phyloP scores from a whole-genome alignment of 1,284 basidiomycete genomes.

The Cutaneotrichosporon cavernicola region DNA sequence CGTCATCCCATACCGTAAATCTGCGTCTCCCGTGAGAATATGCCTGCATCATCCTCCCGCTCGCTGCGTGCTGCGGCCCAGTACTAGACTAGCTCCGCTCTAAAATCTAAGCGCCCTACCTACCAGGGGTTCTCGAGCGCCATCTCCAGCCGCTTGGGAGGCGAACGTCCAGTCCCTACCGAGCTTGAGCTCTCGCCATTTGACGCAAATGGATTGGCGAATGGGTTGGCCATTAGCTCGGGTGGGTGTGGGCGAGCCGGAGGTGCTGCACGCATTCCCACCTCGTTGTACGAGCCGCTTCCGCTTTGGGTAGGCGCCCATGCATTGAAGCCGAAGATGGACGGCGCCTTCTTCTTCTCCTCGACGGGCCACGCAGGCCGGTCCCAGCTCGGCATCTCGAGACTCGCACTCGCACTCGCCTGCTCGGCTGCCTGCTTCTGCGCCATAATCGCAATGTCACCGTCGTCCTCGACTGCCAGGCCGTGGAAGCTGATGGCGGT shows the following conservation, averaged over 20 bases:
- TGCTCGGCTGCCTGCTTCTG: constrained; percentile 9
- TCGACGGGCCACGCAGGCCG: constrained; percentile 20
- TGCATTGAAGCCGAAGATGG: constrained; percentile 40
- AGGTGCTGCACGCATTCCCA: constrained; percentile 34
- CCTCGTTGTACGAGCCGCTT: constrained; percentile 17
- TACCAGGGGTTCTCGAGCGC: constrained; percentile 41
- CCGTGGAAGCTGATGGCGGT: constrained; percentile 8
- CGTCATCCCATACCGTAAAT: too few species aligned
- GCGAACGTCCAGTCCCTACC: background rate
- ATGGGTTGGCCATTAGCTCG: constrained; percentile 34
- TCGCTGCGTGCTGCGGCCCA: background rate
- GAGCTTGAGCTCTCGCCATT: constrained; percentile 7
- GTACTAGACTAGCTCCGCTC: background rate
- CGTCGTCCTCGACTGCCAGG: constrained; percentile 32
- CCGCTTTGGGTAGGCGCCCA: constrained; percentile 31
- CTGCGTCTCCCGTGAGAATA: too few species aligned
- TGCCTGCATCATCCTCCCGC: background rate
- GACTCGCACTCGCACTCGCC: constrained; percentile 1
- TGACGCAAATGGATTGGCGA: constrained; percentile 19
- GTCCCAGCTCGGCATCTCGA: constrained; percentile 35
- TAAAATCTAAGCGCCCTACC: background rate
- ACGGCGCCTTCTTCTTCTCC: constrained; percentile 13
- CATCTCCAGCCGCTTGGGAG: constrained; percentile 23
- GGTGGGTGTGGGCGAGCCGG: constrained; percentile 49
- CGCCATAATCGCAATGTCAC: constrained; percentile 34